Base-by-base conservation (phyloP, 2,329 filamentous ascomycete genomes). In the Alternaria alternata region DNA sequence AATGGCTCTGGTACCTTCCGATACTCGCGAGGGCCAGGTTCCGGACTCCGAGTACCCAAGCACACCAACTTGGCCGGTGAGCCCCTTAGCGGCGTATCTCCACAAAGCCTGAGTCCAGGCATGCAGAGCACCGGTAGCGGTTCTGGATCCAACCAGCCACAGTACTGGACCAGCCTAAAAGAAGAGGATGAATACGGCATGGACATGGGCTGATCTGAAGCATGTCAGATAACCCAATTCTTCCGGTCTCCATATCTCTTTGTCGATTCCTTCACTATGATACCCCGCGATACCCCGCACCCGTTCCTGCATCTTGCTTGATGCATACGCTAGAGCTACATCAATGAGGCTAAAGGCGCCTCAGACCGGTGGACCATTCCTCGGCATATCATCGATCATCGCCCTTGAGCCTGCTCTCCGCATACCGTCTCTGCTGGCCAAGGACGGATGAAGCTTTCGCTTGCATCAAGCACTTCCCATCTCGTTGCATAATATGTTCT, bases 11-110 rank as follows among this genome's bases (percentile, higher is more conserved):
- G 85, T 34, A 89, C 85, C n/a, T 94, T 96, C 76, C 87, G 87
- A 12, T 99, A 99, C 81, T 91, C 93, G 24, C 89, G 95, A 61
- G 89, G 88, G 16, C 87, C 91, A 28, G 94, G 94, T 36, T 93
- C 89, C 54, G 94, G 94, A 14, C 87, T 98, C 32, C 89, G 94
- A 28, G 95, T 99, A 8, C 95, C 95, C 18, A 91, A 94, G 67
- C 93, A 95, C 78, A 99, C 95, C 47, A 95, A 97, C 78, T 88
- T 94, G 71, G 90, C 92, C 61, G 95, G 95, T 43, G 93, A 97
- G 47, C 83, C 91, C 8, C 74, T 94, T 51, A 68, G 66, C 24
- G 83, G 84, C 54, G 80, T 88, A 80, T 80, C 85, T 79, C 80
- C 90, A 75, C 82, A 90, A 65, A 85, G 83, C 62, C 75, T 84